A percentile compares a stretch with the other conserved stretches of the same genome.
phyloP scores from a whole-genome alignment of 495 filamentous ascomycete genomes.

The Tuber magnatum region DNA sequence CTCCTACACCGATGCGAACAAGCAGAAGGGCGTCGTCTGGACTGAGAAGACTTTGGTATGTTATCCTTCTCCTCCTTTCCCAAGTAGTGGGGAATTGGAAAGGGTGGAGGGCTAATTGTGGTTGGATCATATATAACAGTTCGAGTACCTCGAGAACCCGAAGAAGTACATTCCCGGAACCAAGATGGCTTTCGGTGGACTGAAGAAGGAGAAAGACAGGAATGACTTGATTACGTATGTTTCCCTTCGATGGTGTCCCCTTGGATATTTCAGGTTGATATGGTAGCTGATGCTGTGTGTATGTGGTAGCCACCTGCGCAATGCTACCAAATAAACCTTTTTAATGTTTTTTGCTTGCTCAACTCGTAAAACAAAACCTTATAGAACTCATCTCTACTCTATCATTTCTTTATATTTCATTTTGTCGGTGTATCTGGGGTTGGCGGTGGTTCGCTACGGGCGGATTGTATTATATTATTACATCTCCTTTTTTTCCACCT shows the following conservation, averaged over 20 bases:
- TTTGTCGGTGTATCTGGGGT: neutral
- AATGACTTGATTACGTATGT: constrained; percentile 98
- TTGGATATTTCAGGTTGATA: neutral
- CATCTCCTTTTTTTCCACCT: neutral
- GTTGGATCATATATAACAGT: constrained; percentile 47
- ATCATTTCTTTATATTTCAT: constrained; percentile 5
- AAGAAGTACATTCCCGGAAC: constrained; percentile 98
- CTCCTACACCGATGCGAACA: constrained; percentile 99
- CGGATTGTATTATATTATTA: neutral
- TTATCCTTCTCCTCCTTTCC: constrained; percentile 11
- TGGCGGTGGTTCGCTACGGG: neutral
- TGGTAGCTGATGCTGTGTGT: constrained; percentile 1
- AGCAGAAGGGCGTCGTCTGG: constrained; percentile 88
- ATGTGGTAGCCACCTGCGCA: constrained; percentile 27
- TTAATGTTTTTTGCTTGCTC: neutral
- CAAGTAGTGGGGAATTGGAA: neutral
- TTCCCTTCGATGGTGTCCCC: neutral
- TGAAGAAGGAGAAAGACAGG: constrained; percentile 99
- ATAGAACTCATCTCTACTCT: constrained; percentile 38
- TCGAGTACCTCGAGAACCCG: constrained; percentile 83
- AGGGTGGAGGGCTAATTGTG: constrained; percentile 35
- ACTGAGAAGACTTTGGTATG: constrained; percentile 77
- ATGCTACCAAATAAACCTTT: constrained; percentile 26
- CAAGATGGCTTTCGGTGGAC: constrained; percentile 99
- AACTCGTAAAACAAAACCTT: constrained; percentile 7